Evolutionary conservation across 1,284 basidiomycete species (phyloP), one percentile per base, ranked within the genome.

Genomic region (Pterula multifida): DNA sequence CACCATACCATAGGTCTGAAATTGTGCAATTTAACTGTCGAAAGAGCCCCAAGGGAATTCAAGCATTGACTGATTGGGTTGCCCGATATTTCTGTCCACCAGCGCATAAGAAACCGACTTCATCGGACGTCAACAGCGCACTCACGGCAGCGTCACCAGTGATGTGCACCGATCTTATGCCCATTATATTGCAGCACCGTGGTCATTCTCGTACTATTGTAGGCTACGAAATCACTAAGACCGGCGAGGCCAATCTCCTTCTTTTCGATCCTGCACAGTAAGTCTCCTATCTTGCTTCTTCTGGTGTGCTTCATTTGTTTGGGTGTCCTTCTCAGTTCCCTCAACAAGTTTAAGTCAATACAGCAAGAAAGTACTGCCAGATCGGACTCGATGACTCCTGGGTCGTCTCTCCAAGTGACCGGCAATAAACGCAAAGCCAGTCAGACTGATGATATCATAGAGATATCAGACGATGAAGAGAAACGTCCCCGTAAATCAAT

Each of bases 131-230:
- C 11, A 68, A 75, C 53, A 70, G 78, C 49, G 69, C 68, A 22
- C 61, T 82, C 55, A 61, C 65, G 44, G 64, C 63, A 3, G 68
- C 73, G 1, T 67, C 69, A 2, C 68, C 80, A 3, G 69, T 92
- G 6, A 58, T 69, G 3, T 63, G 71, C 25, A 83, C 82, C 0
- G 62, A 75, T 26, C 78, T 73, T 57, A 81, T 89, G 73, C 90
- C 90, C 2, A 59, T 94, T 17, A 80, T 94, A 35, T 68, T 94
- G 44, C 80, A 93, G 69, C 81, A 89, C 57, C 62, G 73, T 2
- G 88, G 90, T 0, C 90, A 94, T 65, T 93, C 90, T 13, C 68
- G 85, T n/a, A 84, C 82, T 1, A 79, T 94, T 13, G 72, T 93
- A 1, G 90, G 90, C 1, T 91, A 85, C 57, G 88, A 93, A 60